phyloP scores from a whole-genome alignment of 1,284 basidiomycete species.

The Microbotryum saponariae region DNA sequence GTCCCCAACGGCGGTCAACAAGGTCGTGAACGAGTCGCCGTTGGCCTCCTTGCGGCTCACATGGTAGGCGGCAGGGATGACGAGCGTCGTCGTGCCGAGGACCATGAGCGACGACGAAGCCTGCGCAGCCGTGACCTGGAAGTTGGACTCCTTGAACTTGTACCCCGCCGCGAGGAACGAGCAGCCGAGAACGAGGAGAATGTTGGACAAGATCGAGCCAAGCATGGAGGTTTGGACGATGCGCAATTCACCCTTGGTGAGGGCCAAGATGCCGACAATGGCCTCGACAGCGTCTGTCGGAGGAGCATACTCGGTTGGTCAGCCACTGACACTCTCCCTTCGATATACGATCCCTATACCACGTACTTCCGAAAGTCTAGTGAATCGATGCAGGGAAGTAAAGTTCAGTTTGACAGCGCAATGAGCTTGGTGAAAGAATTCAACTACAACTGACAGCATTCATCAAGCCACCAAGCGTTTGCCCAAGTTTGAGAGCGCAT shows the following conservation, averaged over 20 bases:
- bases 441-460: slow-evolving; percentile 57
- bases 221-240: slow-evolving; percentile 66
- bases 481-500: slow-evolving; percentile 53
- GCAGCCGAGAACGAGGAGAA: slow-evolving; percentile 76
- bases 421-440: neutral
- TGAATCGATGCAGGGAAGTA: neutral
- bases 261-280: slow-evolving; percentile 46
- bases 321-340: neutral
- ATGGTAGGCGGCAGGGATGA: slow-evolving; percentile 38
- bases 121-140: slow-evolving; percentile 76
- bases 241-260: slow-evolving; percentile 67
- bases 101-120: slow-evolving; percentile 50
- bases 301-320: neutral
- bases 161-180: slow-evolving; percentile 60
- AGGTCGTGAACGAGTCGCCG: slow-evolving; percentile 9
- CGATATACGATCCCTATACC: neutral
- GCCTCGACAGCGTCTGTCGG: slow-evolving; percentile 41
- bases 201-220: slow-evolving; percentile 57
- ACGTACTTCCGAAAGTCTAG: slow-evolving; percentile 16
- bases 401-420: neutral
- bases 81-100: slow-evolving; percentile 33
- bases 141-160: slow-evolving; percentile 59
- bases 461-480: slow-evolving; percentile 73
- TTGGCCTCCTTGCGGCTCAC: slow-evolving; percentile 28
- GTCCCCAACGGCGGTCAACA: slow-evolving; percentile 10